These are phyloP conservation scores for Russula earlei DNA, from an alignment of 768 basidiomycete genomes.

Conservation along the genomic window DNA sequence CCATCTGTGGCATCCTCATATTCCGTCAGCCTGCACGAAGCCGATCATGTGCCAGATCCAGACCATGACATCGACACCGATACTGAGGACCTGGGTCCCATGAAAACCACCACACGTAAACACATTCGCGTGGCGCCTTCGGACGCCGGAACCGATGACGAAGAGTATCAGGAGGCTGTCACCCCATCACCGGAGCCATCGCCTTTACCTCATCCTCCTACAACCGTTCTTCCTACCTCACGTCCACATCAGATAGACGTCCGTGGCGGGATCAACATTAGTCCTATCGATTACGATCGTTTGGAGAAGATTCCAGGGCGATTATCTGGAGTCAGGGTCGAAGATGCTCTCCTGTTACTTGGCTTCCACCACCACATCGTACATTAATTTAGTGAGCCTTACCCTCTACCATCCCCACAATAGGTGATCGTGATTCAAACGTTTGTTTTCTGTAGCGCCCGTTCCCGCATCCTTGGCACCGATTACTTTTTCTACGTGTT, in stretches of 20 bases:
- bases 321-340: conserved; percentile 50
- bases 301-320: conserved; percentile 34
- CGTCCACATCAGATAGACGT: conserved; percentile 20
- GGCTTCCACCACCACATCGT: conserved; percentile 63
- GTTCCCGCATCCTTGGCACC: background rate
- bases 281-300: conserved; percentile 37
- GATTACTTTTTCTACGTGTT: background rate
- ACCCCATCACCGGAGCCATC: conserved; percentile 56
- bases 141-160: conserved; percentile 30
- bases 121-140: conserved; percentile 11
- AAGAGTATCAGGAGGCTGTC: conserved; percentile 65
- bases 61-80: conserved; percentile 44
- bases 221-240: conserved; percentile 21
- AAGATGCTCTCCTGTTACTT: conserved; percentile 66
- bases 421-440: background rate
- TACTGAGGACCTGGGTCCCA: conserved; percentile 4
- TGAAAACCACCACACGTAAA: conserved; percentile 5
- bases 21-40: conserved; percentile 34
- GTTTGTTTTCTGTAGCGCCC: background rate
- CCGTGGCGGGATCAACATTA: conserved; percentile 28
- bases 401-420: background rate
- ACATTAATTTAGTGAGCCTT: conserved; percentile 32
- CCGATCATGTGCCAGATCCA: conserved; percentile 27
- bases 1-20: conserved; percentile 44
- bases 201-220: conserved; percentile 25